Evolutionary conservation across 2,329 filamentous ascomycete genomes (phyloP).

Genomic region (Tolypocladium endophyticum): DNA sequence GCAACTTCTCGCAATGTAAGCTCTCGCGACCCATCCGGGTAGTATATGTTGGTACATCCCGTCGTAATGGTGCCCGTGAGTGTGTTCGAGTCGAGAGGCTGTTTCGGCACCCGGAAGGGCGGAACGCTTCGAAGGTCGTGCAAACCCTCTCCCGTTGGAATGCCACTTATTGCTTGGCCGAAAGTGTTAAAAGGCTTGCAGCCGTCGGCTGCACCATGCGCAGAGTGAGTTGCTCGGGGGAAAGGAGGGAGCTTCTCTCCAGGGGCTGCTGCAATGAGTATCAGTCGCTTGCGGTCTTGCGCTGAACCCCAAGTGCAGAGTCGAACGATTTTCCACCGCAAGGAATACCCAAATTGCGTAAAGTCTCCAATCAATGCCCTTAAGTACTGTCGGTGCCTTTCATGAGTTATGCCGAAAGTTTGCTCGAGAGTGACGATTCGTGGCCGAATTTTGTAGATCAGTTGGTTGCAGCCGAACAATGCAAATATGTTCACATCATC

Average conservation of each 20-base stretch:
- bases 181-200: constrained; percentile 34
- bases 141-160: constrained; percentile 23
- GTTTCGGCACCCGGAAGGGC: constrained; percentile 15
- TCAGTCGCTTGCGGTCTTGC: constrained; percentile 37
- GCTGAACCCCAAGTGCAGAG: constrained; percentile 40
- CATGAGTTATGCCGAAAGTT: constrained; percentile 55
- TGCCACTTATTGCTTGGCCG: constrained; percentile 24
- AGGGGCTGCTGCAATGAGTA: constrained; percentile 51
- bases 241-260: constrained; percentile 61
- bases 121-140: constrained; percentile 25
- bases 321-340: constrained; percentile 55
- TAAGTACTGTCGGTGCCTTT: constrained; percentile 45
- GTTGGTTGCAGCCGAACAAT: constrained; percentile 38
- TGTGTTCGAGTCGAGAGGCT: constrained; percentile 33
- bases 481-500: constrained; percentile 61
- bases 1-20: constrained; percentile 62
- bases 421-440: constrained; percentile 70
- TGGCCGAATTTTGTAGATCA: constrained; percentile 50
- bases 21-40: constrained; percentile 51
- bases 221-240: constrained; percentile 49
- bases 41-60: constrained; percentile 49
- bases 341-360: constrained; percentile 53
- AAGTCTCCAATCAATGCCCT: constrained; percentile 52
- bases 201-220: constrained; percentile 18
- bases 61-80: constrained; percentile 54